Evolutionary conservation across 2,329 filamentous ascomycete genomes (phyloP), one percentile per base, ranked within the genome.

Genomic region (Colletotrichum musicola): DNA sequence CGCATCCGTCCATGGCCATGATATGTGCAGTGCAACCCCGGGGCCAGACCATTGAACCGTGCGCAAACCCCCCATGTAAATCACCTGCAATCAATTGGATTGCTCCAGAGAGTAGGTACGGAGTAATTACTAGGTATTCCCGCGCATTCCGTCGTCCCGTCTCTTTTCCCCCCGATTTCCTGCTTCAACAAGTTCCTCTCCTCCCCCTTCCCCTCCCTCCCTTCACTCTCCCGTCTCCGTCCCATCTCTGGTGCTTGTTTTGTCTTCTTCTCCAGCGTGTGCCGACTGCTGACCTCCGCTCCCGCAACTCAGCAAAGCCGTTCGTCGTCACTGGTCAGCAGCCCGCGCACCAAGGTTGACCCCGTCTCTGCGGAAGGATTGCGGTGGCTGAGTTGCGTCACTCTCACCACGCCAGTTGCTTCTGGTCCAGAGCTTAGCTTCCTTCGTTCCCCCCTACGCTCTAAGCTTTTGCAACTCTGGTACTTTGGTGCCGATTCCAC

Each of bases 401-500:
- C 57, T 56, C 35, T 30, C 42, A 35, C 50, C 62, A 20, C 30
- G 30, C 10, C 30, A 20, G 57, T 42, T 35, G 42, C 30, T 47
- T 38, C 20, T 55, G 51, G 60, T 46, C 50, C 59, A 46, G 51
- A 63, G 47, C 42, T 56, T 56, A 42, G 16, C 22, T 54, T 27
- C 25, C 25, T 53, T 53, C 18, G 12, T 30, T 27, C 16, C 57
- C 68, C 50, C 38, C 30, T 35, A 7, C 30, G 30, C 30, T 35
- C 30, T 35, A 10, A 59, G 27, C 22, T 30, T 56, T 50, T 25
- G 35, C 25, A n/a, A 58, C 53, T 62, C 57, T 64, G 84, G 85
- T 84, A 84, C 81, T 87, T 35, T 75, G 70, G 83, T 87, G 77
- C 85, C 85, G 76, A 81, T 88, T 87, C 78, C 86, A 76, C 77